Base-by-base conservation (phyloP, 2,329 filamentous ascomycete species). In the Colletotrichum sp. region DNA sequence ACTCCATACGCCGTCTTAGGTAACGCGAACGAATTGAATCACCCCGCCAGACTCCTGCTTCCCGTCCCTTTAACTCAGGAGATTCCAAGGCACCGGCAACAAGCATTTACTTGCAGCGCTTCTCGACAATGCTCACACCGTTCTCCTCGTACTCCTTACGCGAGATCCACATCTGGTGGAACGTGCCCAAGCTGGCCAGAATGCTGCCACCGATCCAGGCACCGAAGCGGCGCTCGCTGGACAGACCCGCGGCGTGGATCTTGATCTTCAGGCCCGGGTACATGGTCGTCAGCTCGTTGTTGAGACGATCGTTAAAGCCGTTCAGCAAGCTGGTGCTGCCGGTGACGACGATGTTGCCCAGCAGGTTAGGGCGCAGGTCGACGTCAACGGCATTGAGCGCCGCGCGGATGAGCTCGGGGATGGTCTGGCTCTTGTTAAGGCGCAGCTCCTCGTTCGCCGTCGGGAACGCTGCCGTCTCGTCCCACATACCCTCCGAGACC, bases 141-240 rank as follows among this genome's bases (percentile, higher is more conserved):
- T 98, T 96, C 89, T 99, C 98, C 78, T 98, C 96, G 81, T 98
- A 99, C 88, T 99, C 97, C 89, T 98, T 98, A 85, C 93, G 95
- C 28, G 94, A 96, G 80, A 99, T 98, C 97, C 97, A 99, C 94
- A 99, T 96, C 88, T 99, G 97, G 87, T 99, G 97, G 87, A 99
- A 99, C 16, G 96, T 98, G 12, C 98, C 98, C 86, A 99, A 86
- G 85, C 96, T 98, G 8, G 95, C 96, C 79, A 99, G 88, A 80
- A 99, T 98, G 86, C 96, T 98, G 62, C 97, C 97, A 63, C 98
- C 97, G 79, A 99, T 96, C 96, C 97, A 99, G 66, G 95, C 93
- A 26, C 95, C 96, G 85, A 98, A 99, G 79, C 96, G 94, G 70
- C 98, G 89, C 89, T 99, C 98, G 49, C 94, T 95, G 1, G 95